These are phyloP conservation scores for Onygenales sp. DNA, from an alignment of 2,329 filamentous ascomycete genomes.

Conservation along the genomic window DNA sequence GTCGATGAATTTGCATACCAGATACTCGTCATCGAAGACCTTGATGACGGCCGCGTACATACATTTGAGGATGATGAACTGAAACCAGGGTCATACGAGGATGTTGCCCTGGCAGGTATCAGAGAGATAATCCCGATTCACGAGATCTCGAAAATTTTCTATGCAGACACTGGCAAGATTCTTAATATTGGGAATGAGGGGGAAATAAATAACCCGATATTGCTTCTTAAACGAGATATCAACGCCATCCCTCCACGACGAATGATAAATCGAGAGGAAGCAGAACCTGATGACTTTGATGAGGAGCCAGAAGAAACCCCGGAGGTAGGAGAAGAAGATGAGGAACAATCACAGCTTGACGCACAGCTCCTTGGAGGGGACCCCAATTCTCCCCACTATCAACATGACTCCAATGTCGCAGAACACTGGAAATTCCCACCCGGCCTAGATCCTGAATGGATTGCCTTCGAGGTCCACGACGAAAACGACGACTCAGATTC, in stretches of 20 bases:
- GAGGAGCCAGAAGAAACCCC: conserved; percentile 15
- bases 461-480: conserved; percentile 76
- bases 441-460: conserved; percentile 80
- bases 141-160: conserved; percentile 82
- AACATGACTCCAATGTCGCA: conserved; percentile 13
- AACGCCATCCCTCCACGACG: conserved; percentile 53
- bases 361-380: conserved; percentile 23
- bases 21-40: conserved; percentile 71
- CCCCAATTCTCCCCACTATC: conserved; percentile 9
- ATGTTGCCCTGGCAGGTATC: conserved; percentile 52
- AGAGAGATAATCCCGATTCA: conserved; percentile 60
- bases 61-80: conserved; percentile 52
- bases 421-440: conserved; percentile 55
- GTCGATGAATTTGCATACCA: conserved; percentile 67
- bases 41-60: conserved; percentile 62
- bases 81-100: conserved; percentile 51
- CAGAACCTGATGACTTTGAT: conserved; percentile 21
- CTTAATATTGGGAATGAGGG: conserved; percentile 67
- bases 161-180: conserved; percentile 81
- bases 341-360: conserved; percentile 32
- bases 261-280: conserved; percentile 43
- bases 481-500: conserved; percentile 51
- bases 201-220: conserved; percentile 61
- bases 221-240: conserved; percentile 63
- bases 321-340: conserved; percentile 29